phyloP scores from a whole-genome alignment of 2,329 filamentous ascomycete genomes.

The Apiospora kogelbergensis region DNA sequence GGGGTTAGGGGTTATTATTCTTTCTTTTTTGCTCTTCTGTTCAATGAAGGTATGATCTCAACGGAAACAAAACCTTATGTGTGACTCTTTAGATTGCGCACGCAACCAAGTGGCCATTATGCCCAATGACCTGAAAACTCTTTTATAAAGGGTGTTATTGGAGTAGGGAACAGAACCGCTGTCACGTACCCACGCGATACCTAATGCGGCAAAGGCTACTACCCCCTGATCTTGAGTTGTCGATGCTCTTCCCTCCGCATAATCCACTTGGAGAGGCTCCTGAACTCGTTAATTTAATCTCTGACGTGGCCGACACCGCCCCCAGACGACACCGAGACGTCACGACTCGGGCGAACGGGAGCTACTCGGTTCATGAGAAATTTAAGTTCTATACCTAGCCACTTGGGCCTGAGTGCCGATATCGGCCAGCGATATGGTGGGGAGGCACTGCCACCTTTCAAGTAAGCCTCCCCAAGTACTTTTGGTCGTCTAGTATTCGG shows the following conservation, averaged over 20 bases:
- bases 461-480: no score
- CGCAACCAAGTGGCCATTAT: no score
- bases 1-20: not conserved
- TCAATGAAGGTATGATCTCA: no score
- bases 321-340: not conserved
- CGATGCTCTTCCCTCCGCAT: not conserved
- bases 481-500: no score
- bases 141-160: no score
- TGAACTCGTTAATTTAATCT: not conserved
- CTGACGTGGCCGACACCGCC: not conserved
- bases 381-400: not conserved
- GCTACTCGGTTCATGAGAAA: not conserved
- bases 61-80: no score
- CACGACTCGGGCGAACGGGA: not conserved
- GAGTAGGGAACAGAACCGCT: not conserved
- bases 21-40: no score
- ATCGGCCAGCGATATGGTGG: not conserved
- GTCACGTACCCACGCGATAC: not conserved
- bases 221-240: not conserved
- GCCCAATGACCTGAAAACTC: no score
- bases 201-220: not conserved
- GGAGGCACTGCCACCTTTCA: not conserved
- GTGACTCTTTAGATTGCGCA: no score
- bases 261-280: not conserved
- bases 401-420: not conserved